These are phyloP conservation scores for Lunularia cruciata DNA, from an alignment of 225 moss, liverwort and hornwort species.

Conservation along the genomic window DNA sequence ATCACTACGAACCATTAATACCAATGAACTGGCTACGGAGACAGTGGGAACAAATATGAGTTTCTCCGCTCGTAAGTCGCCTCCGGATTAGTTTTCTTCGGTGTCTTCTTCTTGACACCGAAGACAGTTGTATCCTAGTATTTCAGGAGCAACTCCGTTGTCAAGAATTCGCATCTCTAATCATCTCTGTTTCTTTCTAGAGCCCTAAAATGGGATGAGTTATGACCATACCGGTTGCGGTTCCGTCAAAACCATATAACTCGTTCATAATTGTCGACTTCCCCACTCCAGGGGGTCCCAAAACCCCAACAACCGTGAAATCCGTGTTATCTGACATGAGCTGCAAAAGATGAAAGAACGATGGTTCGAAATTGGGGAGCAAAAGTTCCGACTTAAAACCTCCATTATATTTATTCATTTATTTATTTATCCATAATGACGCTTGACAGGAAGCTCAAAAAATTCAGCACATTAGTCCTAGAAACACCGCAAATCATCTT, in stretches of 20 bases:
- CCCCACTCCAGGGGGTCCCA: slow-evolving; percentile 85
- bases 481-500: neutral
- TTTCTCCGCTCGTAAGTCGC: too few relatives aligned
- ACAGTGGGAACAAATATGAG: too few relatives aligned
- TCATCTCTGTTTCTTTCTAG: neutral
- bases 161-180: too few relatives aligned
- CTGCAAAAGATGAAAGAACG: slow-evolving; percentile 42
- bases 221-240: slow-evolving; percentile 48
- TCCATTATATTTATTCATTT: neutral
- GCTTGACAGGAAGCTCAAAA: neutral
- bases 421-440: neutral
- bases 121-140: too few relatives aligned
- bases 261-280: slow-evolving; percentile 96
- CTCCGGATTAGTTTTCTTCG: too few relatives aligned
- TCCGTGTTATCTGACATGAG: slow-evolving; percentile 96
- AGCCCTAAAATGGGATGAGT: slow-evolving; percentile 5
- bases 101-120: too few relatives aligned
- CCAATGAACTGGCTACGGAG: too few relatives aligned
- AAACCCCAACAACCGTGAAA: slow-evolving; percentile 81
- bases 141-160: too few relatives aligned
- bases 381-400: neutral
- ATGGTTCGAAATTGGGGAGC: neutral
- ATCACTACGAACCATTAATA: too few relatives aligned
- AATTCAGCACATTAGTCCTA: neutral
- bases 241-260: slow-evolving; percentile 77